Conservation (phyloP, 2,329 filamentous ascomycete species). For the Pyrenophora tritici-repentis region DNA sequence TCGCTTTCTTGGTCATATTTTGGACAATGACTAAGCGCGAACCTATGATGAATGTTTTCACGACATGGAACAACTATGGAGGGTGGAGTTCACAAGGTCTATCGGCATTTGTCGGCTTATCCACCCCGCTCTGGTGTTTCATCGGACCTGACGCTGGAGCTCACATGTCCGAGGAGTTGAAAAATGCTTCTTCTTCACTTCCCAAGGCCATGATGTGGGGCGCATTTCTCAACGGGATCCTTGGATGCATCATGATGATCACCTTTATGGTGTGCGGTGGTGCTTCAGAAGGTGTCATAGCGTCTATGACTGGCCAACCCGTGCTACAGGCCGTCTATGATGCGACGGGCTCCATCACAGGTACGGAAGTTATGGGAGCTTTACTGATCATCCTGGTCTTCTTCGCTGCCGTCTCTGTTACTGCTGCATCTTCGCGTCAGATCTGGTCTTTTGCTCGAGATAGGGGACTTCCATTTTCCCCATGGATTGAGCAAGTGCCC, state of each 20-base stretch:
- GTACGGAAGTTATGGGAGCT: slow-evolving; percentile 29
- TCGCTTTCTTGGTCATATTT: slow-evolving; percentile 52
- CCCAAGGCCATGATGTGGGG: slow-evolving; percentile 49
- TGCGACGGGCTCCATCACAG: slow-evolving; percentile 28
- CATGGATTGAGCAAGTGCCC: slow-evolving; percentile 30
- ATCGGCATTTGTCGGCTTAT: slow-evolving; percentile 49
- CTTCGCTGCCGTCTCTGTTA: slow-evolving; percentile 43
- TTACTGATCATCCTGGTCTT: slow-evolving; percentile 32
- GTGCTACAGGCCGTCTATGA: slow-evolving; percentile 34
- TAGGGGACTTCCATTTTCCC: slow-evolving; percentile 29
- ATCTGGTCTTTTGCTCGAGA: slow-evolving; percentile 31
- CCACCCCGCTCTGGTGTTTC: slow-evolving; percentile 40
- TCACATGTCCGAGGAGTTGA: slow-evolving; percentile 45
- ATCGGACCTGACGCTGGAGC: slow-evolving; percentile 45
- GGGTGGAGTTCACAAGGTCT: slow-evolving; percentile 50
- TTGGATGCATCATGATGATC: slow-evolving; percentile 44
- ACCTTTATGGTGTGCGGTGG: slow-evolving; percentile 43
- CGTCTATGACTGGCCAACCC: slow-evolving; percentile 23
- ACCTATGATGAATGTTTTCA: slow-evolving; percentile 49
- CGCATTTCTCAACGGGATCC: slow-evolving; percentile 43
- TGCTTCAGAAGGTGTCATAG: slow-evolving; percentile 32
- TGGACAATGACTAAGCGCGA: slow-evolving; percentile 39
- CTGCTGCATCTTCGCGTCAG: slow-evolving; percentile 35
- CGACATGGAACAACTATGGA: slow-evolving; percentile 52
- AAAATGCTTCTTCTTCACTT: slow-evolving; percentile 32